Conservation (phyloP, 169 alveolate species). For the Plasmodium blacklocki region DNA sequence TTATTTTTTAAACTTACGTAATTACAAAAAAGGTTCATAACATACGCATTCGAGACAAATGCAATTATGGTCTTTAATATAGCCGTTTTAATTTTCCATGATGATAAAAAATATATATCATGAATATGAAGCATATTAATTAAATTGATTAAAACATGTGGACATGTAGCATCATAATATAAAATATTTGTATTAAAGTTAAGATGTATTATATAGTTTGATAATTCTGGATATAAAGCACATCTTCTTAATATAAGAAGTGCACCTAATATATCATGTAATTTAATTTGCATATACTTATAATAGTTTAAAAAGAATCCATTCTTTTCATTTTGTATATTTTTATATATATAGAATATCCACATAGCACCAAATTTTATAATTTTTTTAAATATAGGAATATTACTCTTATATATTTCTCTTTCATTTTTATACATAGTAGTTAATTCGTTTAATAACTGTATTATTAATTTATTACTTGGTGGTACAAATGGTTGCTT, state of each 20-base stretch:
- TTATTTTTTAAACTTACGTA: slow-evolving; percentile 76
- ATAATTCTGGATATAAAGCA: slow-evolving; percentile 59
- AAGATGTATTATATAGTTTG: slow-evolving; percentile 43
- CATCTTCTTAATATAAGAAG: slow-evolving; percentile 61
- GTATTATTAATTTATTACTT: slow-evolving; percentile 43
- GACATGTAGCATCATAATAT: slow-evolving; percentile 23
- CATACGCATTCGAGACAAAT: slow-evolving; percentile 51
- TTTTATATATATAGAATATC: slow-evolving; percentile 51
- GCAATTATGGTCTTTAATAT: slow-evolving; percentile 67
- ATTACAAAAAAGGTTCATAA: slow-evolving; percentile 57
- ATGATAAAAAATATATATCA: slow-evolving; percentile 52
- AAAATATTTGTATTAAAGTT: slow-evolving; percentile 17
- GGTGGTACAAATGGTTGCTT: slow-evolving; percentile 44
- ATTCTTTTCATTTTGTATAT: slow-evolving; percentile 38
- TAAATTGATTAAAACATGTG: slow-evolving; percentile 53
- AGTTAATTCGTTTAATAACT: slow-evolving; percentile 49
- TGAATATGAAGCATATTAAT: slow-evolving; percentile 34
- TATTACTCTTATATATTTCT: slow-evolving; percentile 16
- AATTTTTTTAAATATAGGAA: slow-evolving; percentile 43
- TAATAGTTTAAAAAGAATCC: slow-evolving; percentile 36
- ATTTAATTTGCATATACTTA: slow-evolving; percentile 42
- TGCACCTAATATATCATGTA: slow-evolving; percentile 60
- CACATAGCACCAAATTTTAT: slow-evolving; percentile 73
- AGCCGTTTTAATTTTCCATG: slow-evolving; percentile 73
- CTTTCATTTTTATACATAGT: slow-evolving; percentile 38